Base-by-base conservation (phyloP, 345 rosid genomes). In the Laguncularia racemosa region DNA sequence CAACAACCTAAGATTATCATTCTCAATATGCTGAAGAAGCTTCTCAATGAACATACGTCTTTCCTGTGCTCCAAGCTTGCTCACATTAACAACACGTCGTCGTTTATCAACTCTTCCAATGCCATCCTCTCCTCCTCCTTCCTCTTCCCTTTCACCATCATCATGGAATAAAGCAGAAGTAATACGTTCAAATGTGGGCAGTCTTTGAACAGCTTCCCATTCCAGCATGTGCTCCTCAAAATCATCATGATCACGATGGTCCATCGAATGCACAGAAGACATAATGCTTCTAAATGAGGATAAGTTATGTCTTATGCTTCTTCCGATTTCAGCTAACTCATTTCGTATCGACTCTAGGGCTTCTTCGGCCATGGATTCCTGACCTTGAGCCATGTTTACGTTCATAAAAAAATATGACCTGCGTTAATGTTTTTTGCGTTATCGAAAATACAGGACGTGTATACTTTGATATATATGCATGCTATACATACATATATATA, bases 321-420 rank as follows among this genome's bases (percentile, higher is more conserved):
- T 78, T 60, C 74, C 82, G 16, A 75, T 49, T 58, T 75, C 80
- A 16, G 75, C 53, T 28, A 73, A 66, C 73, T 78, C 83, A 40
- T 57, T 63, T 19, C 75, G 46, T 14, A 69, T 38, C 20, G 77
- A 68, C 57, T 74, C 79, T 21, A 74, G 28, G 23, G 71, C 71
- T 14, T 65, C 38, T 16, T 71, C 81, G 3, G 56, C 73, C 17
- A 72, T 23, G 28, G 28, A 23, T 23, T 6, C 28, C 5, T 23
- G 4, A 23, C 28, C 28, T 23, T 23, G 28, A 23, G 28, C 28
- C 28, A 23, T 23, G 28, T 23, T 23, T 23, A 23, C 3, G 28
- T 23, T 23, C 4, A 23, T 23, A 3, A 3, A 23, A 23, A 23
- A 23, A 23, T n/a, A n/a, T 23, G 28, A 23, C 5, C 28, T 2